Conservation (phyloP, 805 yeast genomes). For the Saccharomycopsis fermentans region DNA sequence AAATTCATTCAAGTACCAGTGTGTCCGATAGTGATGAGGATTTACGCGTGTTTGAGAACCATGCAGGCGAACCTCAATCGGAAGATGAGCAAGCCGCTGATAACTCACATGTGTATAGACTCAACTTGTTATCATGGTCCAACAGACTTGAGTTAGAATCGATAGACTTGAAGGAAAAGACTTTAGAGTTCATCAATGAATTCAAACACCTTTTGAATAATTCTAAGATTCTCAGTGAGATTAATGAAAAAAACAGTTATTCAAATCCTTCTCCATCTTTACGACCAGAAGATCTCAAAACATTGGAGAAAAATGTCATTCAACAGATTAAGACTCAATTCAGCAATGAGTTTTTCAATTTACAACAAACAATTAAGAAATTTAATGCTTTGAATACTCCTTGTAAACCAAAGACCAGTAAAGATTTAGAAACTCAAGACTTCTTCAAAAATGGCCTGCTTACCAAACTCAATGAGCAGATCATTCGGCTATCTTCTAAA, state of each 20-base stretch:
- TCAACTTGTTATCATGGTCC: slow-evolving; percentile 7
- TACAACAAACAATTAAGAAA: neutral
- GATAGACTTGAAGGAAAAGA: slow-evolving; percentile 4
- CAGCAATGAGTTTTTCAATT: neutral
- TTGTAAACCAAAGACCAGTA: neutral
- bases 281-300: neutral
- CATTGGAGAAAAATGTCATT: neutral
- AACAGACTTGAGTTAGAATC: slow-evolving; percentile 11
- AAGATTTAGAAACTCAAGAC: neutral
- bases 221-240: neutral
- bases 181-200: neutral
- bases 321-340: neutral
- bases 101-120: neutral
- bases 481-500: neutral
- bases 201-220: neutral
- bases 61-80: neutral
- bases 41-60: neutral
- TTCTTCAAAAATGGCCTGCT: neutral
- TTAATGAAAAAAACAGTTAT: neutral
- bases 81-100: neutral
- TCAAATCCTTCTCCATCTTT: neutral
- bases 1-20: neutral
- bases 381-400: slow-evolving; percentile 3
- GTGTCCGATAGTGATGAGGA: neutral
- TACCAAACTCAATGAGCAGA: neutral